These are phyloP conservation scores for Cladophialophora exuberans DNA, from an alignment of 2,329 filamentous ascomycete species.

Conservation along the genomic window DNA sequence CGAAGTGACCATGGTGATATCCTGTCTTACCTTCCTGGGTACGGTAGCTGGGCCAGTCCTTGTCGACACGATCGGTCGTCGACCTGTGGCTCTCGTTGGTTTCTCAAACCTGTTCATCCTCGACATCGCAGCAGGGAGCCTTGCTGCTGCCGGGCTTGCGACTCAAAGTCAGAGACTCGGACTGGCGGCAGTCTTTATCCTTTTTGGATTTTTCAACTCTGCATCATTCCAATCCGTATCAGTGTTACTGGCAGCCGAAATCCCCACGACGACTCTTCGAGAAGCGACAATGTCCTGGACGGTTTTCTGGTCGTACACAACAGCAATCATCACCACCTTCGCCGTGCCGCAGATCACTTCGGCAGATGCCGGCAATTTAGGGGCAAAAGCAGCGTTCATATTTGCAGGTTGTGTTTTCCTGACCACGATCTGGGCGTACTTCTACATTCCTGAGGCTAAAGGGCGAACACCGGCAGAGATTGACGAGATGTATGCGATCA, in stretches of 20 bases:
- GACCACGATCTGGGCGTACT: slow-evolving; percentile 30
- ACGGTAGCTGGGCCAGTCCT: slow-evolving; percentile 42
- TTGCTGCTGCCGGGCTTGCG: slow-evolving; percentile 37
- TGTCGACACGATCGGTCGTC: slow-evolving; percentile 40
- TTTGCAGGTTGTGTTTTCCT: slow-evolving; percentile 34
- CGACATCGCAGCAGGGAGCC: slow-evolving; percentile 39
- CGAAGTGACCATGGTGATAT: slow-evolving; percentile 41
- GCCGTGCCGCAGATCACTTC: slow-evolving; percentile 42
- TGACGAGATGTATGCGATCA: slow-evolving; percentile 38
- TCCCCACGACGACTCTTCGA: slow-evolving; percentile 43
- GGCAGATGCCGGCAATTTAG: slow-evolving; percentile 32
- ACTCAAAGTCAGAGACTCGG: slow-evolving; percentile 32
- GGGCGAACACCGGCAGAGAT: slow-evolving; percentile 37
- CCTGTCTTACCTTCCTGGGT: slow-evolving; percentile 42
- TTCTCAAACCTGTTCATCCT: slow-evolving; percentile 41
- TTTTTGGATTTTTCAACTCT: slow-evolving; percentile 45
- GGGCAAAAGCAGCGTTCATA: slow-evolving; percentile 36
- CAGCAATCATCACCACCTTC: slow-evolving; percentile 44
- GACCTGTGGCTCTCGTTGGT: slow-evolving; percentile 42
- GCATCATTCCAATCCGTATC: slow-evolving; percentile 43
- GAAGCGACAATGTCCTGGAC: slow-evolving; percentile 50
- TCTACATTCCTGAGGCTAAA: slow-evolving; percentile 34
- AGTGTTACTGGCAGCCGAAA: slow-evolving; percentile 44
- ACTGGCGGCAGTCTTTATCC: slow-evolving; percentile 40
- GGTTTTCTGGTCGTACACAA: slow-evolving; percentile 42